Percentiles rank a stretch among this genome's conserved stretches.
Evolutionary conservation across 805 yeast genomes (phyloP).

Genomic region (Saccharomycopsis sp.): DNA sequence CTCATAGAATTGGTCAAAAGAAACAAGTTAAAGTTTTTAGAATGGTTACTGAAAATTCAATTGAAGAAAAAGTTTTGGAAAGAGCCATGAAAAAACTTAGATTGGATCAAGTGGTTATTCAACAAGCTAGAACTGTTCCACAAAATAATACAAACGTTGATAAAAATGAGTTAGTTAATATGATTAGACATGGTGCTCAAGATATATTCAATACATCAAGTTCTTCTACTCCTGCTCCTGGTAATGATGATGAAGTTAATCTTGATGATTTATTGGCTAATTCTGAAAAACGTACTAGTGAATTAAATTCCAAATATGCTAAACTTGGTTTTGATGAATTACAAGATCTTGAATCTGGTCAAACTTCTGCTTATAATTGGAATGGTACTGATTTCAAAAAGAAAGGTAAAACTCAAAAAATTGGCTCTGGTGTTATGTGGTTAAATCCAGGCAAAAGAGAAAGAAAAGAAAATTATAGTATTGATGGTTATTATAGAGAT

Average conservation of each 20-base stretch:
- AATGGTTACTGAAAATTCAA: constrained; percentile 71
- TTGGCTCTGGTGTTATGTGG: constrained; percentile 49
- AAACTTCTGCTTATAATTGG: constrained; percentile 71
- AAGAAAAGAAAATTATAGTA: constrained; percentile 73
- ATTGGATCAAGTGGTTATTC: constrained; percentile 73
- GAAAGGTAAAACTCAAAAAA: constrained; percentile 39
- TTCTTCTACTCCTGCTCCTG: constrained; percentile 22
- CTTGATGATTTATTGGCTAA: constrained; percentile 49
- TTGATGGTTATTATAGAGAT: constrained; percentile 79
- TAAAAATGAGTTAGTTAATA: constrained; percentile 64
- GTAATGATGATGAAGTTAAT: constrained; percentile 39
- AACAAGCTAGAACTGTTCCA: constrained; percentile 47
- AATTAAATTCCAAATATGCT: constrained; percentile 52
- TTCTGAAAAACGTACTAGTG: constrained; percentile 55
- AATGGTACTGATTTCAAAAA: constrained; percentile 74
- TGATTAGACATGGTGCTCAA: constrained; percentile 80
- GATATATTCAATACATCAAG: constrained; percentile 34
- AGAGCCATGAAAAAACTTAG: constrained; percentile 74
- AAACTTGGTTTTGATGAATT: constrained; percentile 66
- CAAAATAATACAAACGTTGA: constrained; percentile 31
- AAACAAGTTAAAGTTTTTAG: constrained; percentile 75
- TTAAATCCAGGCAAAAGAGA: constrained; percentile 81
- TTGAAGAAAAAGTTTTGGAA: constrained; percentile 73
- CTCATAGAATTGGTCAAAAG: constrained; percentile 80
- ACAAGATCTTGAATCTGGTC: constrained; percentile 51